These are phyloP conservation scores for Malus sylvestris DNA, from an alignment of 306 rosid species.

Conservation along the genomic window DNA sequence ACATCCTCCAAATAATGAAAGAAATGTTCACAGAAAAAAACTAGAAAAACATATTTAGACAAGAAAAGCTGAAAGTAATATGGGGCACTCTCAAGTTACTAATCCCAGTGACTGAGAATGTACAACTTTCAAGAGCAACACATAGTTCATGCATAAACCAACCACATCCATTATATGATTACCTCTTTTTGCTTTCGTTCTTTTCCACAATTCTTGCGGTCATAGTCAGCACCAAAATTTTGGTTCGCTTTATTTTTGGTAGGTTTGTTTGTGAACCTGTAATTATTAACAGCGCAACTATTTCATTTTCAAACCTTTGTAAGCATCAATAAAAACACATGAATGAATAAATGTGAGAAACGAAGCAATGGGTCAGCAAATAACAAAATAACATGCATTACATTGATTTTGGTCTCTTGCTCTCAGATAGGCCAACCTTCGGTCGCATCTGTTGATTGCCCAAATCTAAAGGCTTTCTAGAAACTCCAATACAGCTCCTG, in stretches of 20 bases:
- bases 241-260: background rate
- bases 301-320: background rate
- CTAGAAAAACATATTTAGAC: background rate
- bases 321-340: background rate
- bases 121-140: background rate
- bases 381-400: background rate
- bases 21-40: background rate
- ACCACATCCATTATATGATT: background rate
- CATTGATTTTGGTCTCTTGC: constrained; percentile 8
- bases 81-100: background rate
- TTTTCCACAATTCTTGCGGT: constrained; percentile 4
- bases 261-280: constrained; percentile 7
- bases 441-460: background rate
- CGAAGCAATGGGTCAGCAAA: background rate
- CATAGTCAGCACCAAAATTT: background rate
- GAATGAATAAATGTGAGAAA: background rate
- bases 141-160: background rate
- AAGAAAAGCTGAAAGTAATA: too few relatives aligned
- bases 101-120: too few relatives aligned
- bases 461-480: background rate
- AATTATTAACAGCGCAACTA: background rate
- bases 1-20: background rate
- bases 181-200: constrained; percentile 19
- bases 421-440: constrained; percentile 6
- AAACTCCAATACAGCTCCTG: constrained; percentile 4